Conservation (phyloP, 495 filamentous ascomycete genomes). For the Cladorrhinum samala region DNA sequence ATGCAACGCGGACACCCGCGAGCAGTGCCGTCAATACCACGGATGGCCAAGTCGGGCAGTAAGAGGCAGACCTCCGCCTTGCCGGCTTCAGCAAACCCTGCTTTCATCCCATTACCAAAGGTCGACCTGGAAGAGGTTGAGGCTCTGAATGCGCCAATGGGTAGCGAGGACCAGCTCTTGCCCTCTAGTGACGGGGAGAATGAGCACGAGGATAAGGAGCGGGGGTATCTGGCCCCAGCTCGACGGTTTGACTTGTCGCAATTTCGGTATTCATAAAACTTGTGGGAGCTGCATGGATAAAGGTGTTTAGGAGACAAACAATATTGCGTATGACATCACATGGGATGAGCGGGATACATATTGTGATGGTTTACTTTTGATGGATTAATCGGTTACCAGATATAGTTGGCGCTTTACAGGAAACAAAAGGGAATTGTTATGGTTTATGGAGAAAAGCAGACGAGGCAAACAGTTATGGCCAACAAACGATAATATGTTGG, state of each 20-base stretch:
- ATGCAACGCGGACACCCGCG: constrained; percentile 25
- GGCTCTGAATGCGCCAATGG: constrained; percentile 37
- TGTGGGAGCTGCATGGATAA: not conserved
- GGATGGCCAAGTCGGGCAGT: constrained; percentile 10
- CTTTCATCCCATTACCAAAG: constrained; percentile 36
- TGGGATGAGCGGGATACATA: constrained; percentile 9
- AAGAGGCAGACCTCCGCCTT: constrained; percentile 14
- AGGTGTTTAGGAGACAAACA: not conserved
- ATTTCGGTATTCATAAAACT: constrained; percentile 45
- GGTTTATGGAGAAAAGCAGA: not conserved
- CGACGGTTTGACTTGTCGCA: constrained; percentile 45
- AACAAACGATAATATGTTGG: too few species aligned
- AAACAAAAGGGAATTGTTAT: not conserved
- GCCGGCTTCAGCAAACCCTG: constrained; percentile 36
- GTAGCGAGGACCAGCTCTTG: constrained; percentile 72
- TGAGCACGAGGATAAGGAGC: constrained; percentile 32
- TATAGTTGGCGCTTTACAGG: not conserved
- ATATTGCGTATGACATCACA: constrained; percentile 7
- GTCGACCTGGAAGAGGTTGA: constrained; percentile 36
- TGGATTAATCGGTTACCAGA: not conserved
- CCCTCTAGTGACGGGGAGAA: constrained; percentile 62
- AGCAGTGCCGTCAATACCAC: constrained; percentile 30
- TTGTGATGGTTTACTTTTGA: not conserved
- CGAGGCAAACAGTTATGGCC: too few species aligned
- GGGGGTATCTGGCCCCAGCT: constrained; percentile 1